Evolutionary conservation across 331 rosid species (phyloP), one percentile per base, ranked within the genome.

Genomic region (Dryas integrifolia): DNA sequence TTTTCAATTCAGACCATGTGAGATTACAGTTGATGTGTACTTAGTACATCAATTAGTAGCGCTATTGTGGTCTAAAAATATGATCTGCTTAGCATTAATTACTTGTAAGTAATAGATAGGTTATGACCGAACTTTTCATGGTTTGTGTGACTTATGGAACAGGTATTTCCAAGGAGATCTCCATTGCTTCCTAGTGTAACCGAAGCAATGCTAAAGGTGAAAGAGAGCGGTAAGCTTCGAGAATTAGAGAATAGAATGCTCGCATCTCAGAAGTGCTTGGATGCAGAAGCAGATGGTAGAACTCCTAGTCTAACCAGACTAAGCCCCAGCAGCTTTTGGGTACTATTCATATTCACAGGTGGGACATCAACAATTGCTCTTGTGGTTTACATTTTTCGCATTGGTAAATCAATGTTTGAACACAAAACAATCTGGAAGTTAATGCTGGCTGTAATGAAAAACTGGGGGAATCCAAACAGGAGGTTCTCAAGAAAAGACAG

Each of bases 281-380:
- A 65, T 6, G 58, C 0, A 11, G 59, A 73, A 40, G 5, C 38
- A n/a, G 69, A 46, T 43, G 75, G 24, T 30, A 58, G 58, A 13
- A 60, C 68, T 69, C 55, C 21, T 35, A 85, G 86, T 47, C 75
- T 85, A 9, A 75, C 83, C 73, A 85, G 86, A 41, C 75, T 85
- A 9, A 75, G 85, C 73, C 80, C 75, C 14, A 76, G 35, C 39
- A 75, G 79, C 59, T 78, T 75, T 60, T 58, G 71, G 80, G 78
- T 66, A 1, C 63, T 86, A 2, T 77, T 85, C 59, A 11, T 56
- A 5, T 44, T 85, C 13, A 77, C 87, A 30, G 71, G 70, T 58
- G 65, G 76, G 50, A 82, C 87, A 48, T 82, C 85, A 39, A 80
- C 85, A 53, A 40, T 69, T 41, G 58, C 76, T 43, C 80, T 85